Percentiles rank a stretch among this genome's conserved stretches.
Conservation (phyloP, 78 protist genomes). For the Capsaspora owczarzaki region DNA sequence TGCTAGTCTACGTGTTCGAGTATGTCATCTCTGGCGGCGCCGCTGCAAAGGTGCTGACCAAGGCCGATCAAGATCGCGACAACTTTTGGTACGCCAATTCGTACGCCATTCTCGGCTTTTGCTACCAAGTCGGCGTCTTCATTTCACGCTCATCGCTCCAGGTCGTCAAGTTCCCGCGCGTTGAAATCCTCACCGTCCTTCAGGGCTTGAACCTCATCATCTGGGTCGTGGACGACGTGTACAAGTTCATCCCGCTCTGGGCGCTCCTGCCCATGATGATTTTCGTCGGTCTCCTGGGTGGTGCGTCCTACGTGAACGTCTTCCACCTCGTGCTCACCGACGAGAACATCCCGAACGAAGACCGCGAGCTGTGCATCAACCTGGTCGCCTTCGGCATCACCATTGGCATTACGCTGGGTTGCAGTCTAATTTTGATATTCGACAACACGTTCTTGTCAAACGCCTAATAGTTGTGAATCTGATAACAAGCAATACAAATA, state of each 20-base stretch:
- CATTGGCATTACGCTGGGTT: slow-evolving; percentile 43
- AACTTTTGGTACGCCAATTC: slow-evolving; percentile 18
- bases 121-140: slow-evolving; percentile 72
- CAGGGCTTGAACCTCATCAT: slow-evolving; percentile 56
- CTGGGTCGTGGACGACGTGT: slow-evolving; percentile 32
- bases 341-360: slow-evolving; percentile 41
- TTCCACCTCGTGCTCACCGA: slow-evolving; percentile 47
- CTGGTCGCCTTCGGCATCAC: slow-evolving; percentile 49
- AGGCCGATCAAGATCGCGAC: neutral
- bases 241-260: slow-evolving; percentile 33
- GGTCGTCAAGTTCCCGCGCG: slow-evolving; percentile 41
- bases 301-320: slow-evolving; percentile 65
- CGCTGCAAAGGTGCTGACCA: slow-evolving; percentile 24
- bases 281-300: slow-evolving; percentile 75
- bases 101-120: slow-evolving; percentile 32
- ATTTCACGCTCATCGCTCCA: slow-evolving; percentile 56
- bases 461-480: too few relatives aligned
- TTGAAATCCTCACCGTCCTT: slow-evolving; percentile 56
- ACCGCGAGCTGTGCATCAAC: slow-evolving; percentile 57
- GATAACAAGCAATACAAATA: too few relatives aligned
- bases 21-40: slow-evolving; percentile 42
- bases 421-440: slow-evolving; percentile 28
- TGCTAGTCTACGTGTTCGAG: slow-evolving; percentile 53
- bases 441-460: slow-evolving; percentile 59
- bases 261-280: slow-evolving; percentile 42